Evolutionary conservation across 2,329 filamentous ascomycete genomes (phyloP).

Genomic region (Sporothrix pallida): DNA sequence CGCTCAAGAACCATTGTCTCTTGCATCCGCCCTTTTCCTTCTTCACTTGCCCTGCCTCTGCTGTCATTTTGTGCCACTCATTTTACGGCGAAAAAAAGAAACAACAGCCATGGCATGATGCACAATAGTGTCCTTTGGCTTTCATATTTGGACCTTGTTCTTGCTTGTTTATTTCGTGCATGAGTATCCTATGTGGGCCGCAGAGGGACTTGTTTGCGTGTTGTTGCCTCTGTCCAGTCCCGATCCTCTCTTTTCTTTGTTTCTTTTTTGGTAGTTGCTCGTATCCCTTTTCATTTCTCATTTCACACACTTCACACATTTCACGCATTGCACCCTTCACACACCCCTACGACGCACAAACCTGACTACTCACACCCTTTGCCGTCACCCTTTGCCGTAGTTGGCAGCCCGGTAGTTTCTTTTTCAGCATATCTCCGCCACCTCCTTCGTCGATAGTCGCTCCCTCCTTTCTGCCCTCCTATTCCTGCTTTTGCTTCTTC

Average conservation of each 20-base stretch:
- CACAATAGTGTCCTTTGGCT: background rate
- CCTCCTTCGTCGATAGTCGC: background rate
- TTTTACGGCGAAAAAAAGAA: background rate
- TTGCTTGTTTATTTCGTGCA: constrained; percentile 6
- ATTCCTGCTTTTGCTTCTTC: background rate
- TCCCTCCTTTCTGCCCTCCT: background rate
- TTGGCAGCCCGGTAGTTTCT: background rate
- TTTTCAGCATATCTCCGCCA: constrained; percentile 13
- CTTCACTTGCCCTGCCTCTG: background rate
- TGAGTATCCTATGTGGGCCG: background rate
- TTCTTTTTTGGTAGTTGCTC: constrained; percentile 1
- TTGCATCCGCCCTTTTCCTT: background rate
- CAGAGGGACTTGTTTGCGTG: background rate
- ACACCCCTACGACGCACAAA: too few species aligned
- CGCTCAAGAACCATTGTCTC: background rate
- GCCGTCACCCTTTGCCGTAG: too few species aligned
- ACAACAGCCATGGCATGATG: constrained; percentile 3
- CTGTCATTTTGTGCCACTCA: background rate
- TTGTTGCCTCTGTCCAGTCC: background rate
- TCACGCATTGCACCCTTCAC: background rate
- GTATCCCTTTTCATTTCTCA: background rate
- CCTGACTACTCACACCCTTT: too few species aligned
- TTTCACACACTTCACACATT: background rate
- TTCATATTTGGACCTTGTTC: background rate
- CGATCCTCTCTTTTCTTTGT: background rate